Evolutionary conservation across 768 basidiomycete species (phyloP), one percentile per base, ranked within the genome.

Genomic region (Tylopilus balloui): DNA sequence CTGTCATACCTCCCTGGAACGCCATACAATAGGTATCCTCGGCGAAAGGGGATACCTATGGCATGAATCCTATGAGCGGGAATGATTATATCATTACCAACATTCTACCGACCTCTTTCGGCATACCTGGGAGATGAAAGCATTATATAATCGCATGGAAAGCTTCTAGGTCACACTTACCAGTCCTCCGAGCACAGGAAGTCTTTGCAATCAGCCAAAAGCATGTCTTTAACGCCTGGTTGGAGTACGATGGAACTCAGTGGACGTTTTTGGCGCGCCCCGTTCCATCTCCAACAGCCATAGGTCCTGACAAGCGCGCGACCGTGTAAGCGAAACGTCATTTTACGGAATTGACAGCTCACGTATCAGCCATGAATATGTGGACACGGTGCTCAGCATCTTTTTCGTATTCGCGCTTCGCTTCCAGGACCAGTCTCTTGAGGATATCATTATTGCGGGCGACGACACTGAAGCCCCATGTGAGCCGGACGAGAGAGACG

Each of bases 231-330:
- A 9, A 92, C 88, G 36, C 87, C 88, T 4, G 89, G 88, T 58
- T 92, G 88, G 11, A 92, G 76, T 13, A 92, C 89, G 52, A 93
- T 92, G n/a, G 89, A 92, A 59, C 85, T 88, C 84, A 93, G 86
- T 0, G 91, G 90, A 27, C 90, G 78, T 68, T 93, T 93, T 60
- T 91, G 87, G 42, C 88, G 78, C 6, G 89, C 86, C 36, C 88
- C 90, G 57, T 89, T 92, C 85, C 88, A 91, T 48, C 88, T 76
- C 91, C 91, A 93, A 59, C 83, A 82, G 2, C 77, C 78, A 59
- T 86, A 86, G 9, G 83, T 78, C 40, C 85, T 86, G 55, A 28
- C 44, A 37, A 45, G 28, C 38, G 44, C 43, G 25, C 38, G 45
- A 27, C 19, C 15, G 15, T 40, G 36, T 56, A 27, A 54, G 41